phyloP scores from a whole-genome alignment of 1,284 basidiomycete species.

The Sutorius eximius region DNA sequence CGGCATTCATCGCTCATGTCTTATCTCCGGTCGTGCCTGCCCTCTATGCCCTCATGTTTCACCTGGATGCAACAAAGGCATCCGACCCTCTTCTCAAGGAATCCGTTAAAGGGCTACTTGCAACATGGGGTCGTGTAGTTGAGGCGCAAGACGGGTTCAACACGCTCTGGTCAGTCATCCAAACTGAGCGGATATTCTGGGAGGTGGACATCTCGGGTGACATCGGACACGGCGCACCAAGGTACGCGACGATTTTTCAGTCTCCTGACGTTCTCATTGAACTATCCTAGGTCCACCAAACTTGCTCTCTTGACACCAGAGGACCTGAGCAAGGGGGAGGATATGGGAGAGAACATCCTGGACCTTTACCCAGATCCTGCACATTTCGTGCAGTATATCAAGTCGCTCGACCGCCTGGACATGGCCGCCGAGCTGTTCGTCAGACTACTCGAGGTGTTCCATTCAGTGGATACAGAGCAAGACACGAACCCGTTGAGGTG shows the following conservation, averaged over 20 bases:
- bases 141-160: slow-evolving; percentile 50
- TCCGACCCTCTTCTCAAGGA: slow-evolving; percentile 64
- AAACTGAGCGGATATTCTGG: slow-evolving; percentile 58
- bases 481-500: slow-evolving; percentile 58
- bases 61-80: slow-evolving; percentile 53
- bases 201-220: slow-evolving; percentile 52
- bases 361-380: slow-evolving; percentile 70
- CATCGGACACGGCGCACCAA: slow-evolving; percentile 45
- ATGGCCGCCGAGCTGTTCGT: slow-evolving; percentile 74
- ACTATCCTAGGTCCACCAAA: slow-evolving; percentile 23
- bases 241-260: slow-evolving; percentile 15
- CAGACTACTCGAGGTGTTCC: slow-evolving; percentile 69
- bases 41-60: slow-evolving; percentile 63
- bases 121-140: slow-evolving; percentile 74
- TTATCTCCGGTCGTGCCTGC: slow-evolving; percentile 68
- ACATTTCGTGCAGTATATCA: slow-evolving; percentile 65
- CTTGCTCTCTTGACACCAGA: slow-evolving; percentile 54
- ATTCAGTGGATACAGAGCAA: slow-evolving; percentile 43
- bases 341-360: slow-evolving; percentile 54
- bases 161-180: slow-evolving; percentile 62
- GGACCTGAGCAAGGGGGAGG: slow-evolving; percentile 42
- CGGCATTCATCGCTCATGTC: slow-evolving; percentile 59
- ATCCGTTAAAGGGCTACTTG: slow-evolving; percentile 56
- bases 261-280: slow-evolving; percentile 3
- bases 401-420: slow-evolving; percentile 64